These are phyloP conservation scores for Rhamnella rubrinervis DNA, from an alignment of 331 rosid genomes.

Conservation along the genomic window DNA sequence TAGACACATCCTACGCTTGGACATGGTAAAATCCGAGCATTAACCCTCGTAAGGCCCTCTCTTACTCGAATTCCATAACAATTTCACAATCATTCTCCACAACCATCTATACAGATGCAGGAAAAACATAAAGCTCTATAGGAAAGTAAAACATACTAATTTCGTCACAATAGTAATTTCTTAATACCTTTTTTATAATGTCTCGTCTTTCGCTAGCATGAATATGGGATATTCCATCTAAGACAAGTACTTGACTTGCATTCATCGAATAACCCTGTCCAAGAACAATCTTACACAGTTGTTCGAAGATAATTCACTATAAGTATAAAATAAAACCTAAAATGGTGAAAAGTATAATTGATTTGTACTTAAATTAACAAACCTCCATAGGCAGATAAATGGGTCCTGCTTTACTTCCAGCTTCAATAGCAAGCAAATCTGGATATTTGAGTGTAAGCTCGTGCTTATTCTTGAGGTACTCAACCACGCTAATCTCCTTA, in stretches of 20 bases:
- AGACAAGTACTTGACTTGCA: constrained; percentile 19
- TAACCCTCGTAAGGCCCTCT: constrained; percentile 19
- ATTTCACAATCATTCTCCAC: constrained; percentile 11
- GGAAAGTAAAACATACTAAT: neutral
- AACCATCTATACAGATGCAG: constrained; percentile 25
- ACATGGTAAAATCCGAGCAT: constrained; percentile 70
- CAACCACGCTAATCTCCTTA: constrained; percentile 11
- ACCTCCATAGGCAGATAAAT: constrained; percentile 33
- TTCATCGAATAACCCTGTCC: constrained; percentile 30
- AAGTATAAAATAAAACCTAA: too few species aligned
- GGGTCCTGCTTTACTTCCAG: constrained; percentile 22
- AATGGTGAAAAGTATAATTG: too few species aligned
- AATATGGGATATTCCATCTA: constrained; percentile 55
- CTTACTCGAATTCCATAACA: constrained; percentile 43
- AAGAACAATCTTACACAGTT: constrained; percentile 24
- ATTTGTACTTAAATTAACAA: too few species aligned
- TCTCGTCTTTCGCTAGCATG: constrained; percentile 37
- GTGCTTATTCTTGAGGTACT: constrained; percentile 20
- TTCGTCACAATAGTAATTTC: neutral
- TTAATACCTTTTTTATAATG: constrained; percentile 29
- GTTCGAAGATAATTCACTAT: neutral
- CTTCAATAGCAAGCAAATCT: constrained; percentile 21
- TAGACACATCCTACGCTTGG: constrained; percentile 47
- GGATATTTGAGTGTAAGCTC: constrained; percentile 3
- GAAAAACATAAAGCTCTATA: neutral